Base-by-base conservation (phyloP, 768 basidiomycete genomes). In the Pleurotus tuoliensis region DNA sequence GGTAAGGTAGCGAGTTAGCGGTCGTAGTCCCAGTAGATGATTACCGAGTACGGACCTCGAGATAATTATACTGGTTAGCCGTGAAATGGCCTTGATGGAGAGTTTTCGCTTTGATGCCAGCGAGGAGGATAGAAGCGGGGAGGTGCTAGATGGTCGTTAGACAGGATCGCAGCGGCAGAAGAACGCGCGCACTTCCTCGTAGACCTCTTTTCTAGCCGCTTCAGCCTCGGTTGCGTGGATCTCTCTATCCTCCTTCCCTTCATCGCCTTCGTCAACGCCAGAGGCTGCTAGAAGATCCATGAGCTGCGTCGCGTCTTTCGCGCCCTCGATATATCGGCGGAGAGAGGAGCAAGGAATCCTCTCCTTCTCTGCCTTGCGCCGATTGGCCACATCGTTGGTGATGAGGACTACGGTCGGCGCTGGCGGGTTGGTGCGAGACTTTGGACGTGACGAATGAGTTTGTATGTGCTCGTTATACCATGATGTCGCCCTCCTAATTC, bases 51-150 rank as follows among this genome's bases (percentile, higher is more conserved):
- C 77, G 52, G 44, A 87, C 92, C 80, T 98, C 96, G 12, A 98
- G 78, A 63, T 95, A 98, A 68, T 99, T 98, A 72, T 94, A 99
- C 61, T 87, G 87, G 63, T 92, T 97, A 2, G 94, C 92, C 65
- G 90, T 94, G 73, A 96, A 99, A 67, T 95, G 87, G 0, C 97
- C 97, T 73, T 98, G 93, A 64, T 93, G 83, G 3, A 95, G 80
- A 41, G 87, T 76, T 2, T 92, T 92, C 3, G 83, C 81, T 68
- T 94, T 95, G 56, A 98, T 78, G 1, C 94, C 95, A 8, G 94
- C 91, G 39, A 84, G 65, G 7, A 98, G 70, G 0, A 82, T 84
- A 0, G 86, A 78, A 7, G 81, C 76, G 0, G 94, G 77, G 13
- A 97, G 75, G 46, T 55, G 54, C 41, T 47, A 55, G n/a, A 46